A percentile compares a stretch with the other conserved stretches of the same genome.
Evolutionary conservation across 371 early-diverging fungal genomes (phyloP).

Genomic region (Rhizomucor miehei): DNA sequence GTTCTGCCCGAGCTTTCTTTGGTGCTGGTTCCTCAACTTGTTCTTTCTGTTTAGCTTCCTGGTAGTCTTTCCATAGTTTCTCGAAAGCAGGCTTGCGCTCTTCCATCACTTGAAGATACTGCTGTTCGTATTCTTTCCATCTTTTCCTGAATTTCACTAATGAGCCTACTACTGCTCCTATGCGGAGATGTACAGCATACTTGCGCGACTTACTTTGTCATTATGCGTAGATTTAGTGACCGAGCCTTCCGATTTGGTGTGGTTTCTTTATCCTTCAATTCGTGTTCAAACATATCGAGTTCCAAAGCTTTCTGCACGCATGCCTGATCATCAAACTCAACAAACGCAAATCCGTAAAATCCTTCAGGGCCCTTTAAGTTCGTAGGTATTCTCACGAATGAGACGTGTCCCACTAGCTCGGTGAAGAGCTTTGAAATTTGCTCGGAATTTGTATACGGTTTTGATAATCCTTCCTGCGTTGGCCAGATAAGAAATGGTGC

Average conservation of each 20-base stretch:
- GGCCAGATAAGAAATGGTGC: not conserved
- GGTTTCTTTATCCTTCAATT: not conserved
- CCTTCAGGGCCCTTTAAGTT: constrained; percentile 6
- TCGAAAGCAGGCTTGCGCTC: not conserved
- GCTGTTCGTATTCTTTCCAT: constrained; percentile 24
- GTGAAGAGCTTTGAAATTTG: constrained; percentile 24
- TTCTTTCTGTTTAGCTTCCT: constrained; percentile 9
- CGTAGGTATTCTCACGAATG: constrained; percentile 31
- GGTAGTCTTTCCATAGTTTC: constrained; percentile 21
- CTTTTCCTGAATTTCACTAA: constrained; percentile 9
- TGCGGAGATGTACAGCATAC: not conserved
- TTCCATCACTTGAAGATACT: constrained; percentile 16
- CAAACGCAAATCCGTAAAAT: constrained; percentile 40
- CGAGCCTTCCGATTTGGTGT: constrained; percentile 2
- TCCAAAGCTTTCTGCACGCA: constrained; percentile 28
- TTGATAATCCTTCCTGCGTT: constrained; percentile 24
- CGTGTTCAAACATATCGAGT: constrained; percentile 12
- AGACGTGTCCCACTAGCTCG: constrained; percentile 27
- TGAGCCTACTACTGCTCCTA: not conserved
- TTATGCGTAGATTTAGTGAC: constrained; percentile 25
- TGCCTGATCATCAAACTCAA: constrained; percentile 33
- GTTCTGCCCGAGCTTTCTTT: not conserved
- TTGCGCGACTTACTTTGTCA: constrained; percentile 36
- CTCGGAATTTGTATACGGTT: constrained; percentile 19
- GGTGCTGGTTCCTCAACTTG: not conserved